phyloP scores from a whole-genome alignment of 2,329 filamentous ascomycete species.

The Arthrobotrys conoides region DNA sequence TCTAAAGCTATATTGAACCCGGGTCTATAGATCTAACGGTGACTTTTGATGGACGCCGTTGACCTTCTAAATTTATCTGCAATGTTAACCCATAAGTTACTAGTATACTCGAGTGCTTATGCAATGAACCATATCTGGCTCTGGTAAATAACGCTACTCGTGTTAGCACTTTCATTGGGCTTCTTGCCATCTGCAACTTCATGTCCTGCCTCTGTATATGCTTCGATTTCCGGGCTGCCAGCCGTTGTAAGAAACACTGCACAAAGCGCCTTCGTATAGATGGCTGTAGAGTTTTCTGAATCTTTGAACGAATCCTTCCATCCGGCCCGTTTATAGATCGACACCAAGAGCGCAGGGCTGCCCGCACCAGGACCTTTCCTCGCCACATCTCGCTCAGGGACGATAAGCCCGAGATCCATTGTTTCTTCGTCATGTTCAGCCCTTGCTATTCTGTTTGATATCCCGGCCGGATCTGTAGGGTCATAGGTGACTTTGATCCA shows the following conservation, averaged over 20 bases:
- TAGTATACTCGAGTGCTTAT: neutral
- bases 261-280: slow-evolving; percentile 40
- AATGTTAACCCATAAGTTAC: neutral
- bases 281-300: slow-evolving; percentile 15
- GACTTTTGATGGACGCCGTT: neutral
- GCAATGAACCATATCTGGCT: slow-evolving; percentile 50
- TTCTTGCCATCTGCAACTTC: slow-evolving; percentile 41
- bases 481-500: slow-evolving; percentile 51
- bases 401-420: slow-evolving; percentile 39
- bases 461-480: slow-evolving; percentile 23
- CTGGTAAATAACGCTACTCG: slow-evolving; percentile 20
- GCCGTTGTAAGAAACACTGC: slow-evolving; percentile 28
- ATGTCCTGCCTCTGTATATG: slow-evolving; percentile 27
- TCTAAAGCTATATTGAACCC: neutral
- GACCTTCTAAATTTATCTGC: neutral
- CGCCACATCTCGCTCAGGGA: slow-evolving; percentile 33
- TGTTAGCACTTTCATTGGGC: slow-evolving; percentile 45
- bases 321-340: slow-evolving; percentile 35
- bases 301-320: slow-evolving; percentile 47
- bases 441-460: slow-evolving; percentile 17
- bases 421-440: slow-evolving; percentile 26
- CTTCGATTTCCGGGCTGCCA: slow-evolving; percentile 9
- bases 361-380: slow-evolving; percentile 38
- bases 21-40: neutral
- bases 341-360: slow-evolving; percentile 32